These are phyloP conservation scores for Areca catechu DNA, from an alignment of 176 grass and related monocot genomes.

Conservation along the genomic window DNA sequence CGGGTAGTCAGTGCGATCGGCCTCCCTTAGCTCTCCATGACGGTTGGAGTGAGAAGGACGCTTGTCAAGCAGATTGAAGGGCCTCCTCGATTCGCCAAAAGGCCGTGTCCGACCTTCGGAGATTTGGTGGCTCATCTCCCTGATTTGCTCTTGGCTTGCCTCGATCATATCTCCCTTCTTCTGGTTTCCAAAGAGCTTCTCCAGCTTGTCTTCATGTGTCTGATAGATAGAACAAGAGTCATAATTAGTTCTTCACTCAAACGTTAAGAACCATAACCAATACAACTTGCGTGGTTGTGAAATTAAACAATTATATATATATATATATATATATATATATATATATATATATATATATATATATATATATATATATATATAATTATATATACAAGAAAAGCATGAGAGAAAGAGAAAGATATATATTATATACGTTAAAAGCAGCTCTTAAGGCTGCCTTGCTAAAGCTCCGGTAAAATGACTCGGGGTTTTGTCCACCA, in stretches of 20 bases:
- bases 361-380: too few relatives aligned
- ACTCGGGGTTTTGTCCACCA: slow-evolving; percentile 43
- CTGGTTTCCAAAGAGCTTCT: slow-evolving; percentile 5
- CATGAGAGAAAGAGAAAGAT: too few relatives aligned
- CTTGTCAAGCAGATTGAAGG: slow-evolving; percentile 48
- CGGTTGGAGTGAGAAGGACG: slow-evolving; percentile 45
- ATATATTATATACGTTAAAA: slow-evolving; percentile 30
- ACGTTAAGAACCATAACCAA: too few relatives aligned
- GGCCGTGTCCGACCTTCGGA: slow-evolving; percentile 28
- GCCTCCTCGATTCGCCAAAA: slow-evolving; percentile 26
- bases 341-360: too few relatives aligned
- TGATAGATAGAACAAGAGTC: neutral
- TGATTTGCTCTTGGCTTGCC: slow-evolving; percentile 50
- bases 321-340: too few relatives aligned
- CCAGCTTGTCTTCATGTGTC: neutral
- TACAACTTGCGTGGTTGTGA: too few relatives aligned
- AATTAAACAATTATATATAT: too few relatives aligned
- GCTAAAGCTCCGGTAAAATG: slow-evolving; percentile 43
- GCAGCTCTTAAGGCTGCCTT: slow-evolving; percentile 45
- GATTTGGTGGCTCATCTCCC: slow-evolving; percentile 31
- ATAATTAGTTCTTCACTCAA: too few relatives aligned
- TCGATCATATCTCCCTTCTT: neutral
- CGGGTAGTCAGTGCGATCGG: slow-evolving; percentile 41
- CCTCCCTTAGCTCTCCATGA: slow-evolving; percentile 58
- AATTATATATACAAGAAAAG: too few relatives aligned